phyloP scores from a whole-genome alignment of 805 yeast genomes.

The Candida ascalaphidarum region DNA sequence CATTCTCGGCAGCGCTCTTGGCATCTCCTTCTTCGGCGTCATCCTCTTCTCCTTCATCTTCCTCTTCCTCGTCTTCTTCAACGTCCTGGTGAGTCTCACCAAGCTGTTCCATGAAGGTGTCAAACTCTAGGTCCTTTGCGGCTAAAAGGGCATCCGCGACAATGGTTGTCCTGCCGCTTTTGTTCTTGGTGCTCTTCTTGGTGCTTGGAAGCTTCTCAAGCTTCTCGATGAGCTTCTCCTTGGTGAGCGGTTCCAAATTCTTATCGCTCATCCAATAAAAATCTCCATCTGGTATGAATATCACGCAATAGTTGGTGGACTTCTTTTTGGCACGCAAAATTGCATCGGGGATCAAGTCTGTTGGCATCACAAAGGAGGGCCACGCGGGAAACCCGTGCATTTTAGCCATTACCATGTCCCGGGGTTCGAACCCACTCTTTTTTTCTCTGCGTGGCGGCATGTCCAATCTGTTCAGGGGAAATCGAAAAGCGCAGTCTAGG shows the following conservation, averaged over 20 bases:
- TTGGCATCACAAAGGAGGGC: constrained; percentile 43
- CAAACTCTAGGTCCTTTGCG: constrained; percentile 27
- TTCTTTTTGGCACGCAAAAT: constrained; percentile 28
- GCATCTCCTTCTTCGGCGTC: constrained; percentile 7
- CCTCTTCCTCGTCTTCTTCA: constrained; percentile 15
- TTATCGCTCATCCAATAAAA: constrained; percentile 36
- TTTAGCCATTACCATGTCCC: constrained; percentile 35
- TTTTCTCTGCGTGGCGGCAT: constrained; percentile 27
- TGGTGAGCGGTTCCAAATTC: constrained; percentile 21
- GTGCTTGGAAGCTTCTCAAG: constrained; percentile 19
- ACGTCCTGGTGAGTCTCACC: constrained; percentile 9
- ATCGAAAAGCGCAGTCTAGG: background rate
- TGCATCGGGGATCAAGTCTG: constrained; percentile 23
- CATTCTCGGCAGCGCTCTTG: constrained; percentile 6
- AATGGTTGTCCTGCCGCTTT: constrained; percentile 19
- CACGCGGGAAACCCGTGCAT: constrained; percentile 39
- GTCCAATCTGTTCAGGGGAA: background rate
- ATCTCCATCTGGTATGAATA: constrained; percentile 39
- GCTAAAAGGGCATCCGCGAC: constrained; percentile 31
- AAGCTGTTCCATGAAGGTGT: constrained; percentile 24
- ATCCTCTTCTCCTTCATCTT: constrained; percentile 10
- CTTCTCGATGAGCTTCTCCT: constrained; percentile 19
- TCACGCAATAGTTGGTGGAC: constrained; percentile 29
- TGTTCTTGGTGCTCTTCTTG: constrained; percentile 11
- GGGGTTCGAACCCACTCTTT: constrained; percentile 15